phyloP scores from a whole-genome alignment of 352 stramenopile species.

The Saprolegnia parasitica region DNA sequence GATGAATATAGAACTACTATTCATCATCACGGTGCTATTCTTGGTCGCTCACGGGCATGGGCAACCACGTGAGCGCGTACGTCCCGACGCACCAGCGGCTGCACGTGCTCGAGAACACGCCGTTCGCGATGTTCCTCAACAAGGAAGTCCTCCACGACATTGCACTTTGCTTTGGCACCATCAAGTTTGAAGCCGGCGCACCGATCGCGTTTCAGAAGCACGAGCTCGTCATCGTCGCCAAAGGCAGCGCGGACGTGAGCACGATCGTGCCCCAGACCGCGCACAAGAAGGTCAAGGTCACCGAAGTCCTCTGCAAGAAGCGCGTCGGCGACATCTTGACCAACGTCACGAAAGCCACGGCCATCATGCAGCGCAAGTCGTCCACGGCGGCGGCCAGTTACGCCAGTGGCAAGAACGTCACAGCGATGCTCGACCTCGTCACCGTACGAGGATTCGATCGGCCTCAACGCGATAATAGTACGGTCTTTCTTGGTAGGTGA shows the following conservation, averaged over 20 bases:
- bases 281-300: slow-evolving; percentile 46
- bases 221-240: slow-evolving; percentile 54
- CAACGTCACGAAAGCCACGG: slow-evolving; percentile 41
- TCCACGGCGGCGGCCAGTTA: slow-evolving; percentile 31
- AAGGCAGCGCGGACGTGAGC: slow-evolving; percentile 53
- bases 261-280: slow-evolving; percentile 38
- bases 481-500: slow-evolving; percentile 38
- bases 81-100: background rate
- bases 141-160: slow-evolving; percentile 45
- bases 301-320: slow-evolving; percentile 37
- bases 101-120: slow-evolving; percentile 42
- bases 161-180: slow-evolving; percentile 50
- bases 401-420: slow-evolving; percentile 44
- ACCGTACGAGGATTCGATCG: slow-evolving; percentile 3
- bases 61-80: slow-evolving; percentile 9
- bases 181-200: slow-evolving; percentile 43
- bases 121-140: slow-evolving; percentile 68
- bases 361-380: slow-evolving; percentile 40
- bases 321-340: slow-evolving; percentile 11
- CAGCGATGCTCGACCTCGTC: slow-evolving; percentile 48
- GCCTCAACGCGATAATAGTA: too few relatives aligned
- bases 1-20: too few relatives aligned
- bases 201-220: slow-evolving; percentile 47
- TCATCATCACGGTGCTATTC: too few relatives aligned
- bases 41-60: background rate